Base-by-base conservation (phyloP, 345 rosid genomes). In the Pistacia vera region DNA sequence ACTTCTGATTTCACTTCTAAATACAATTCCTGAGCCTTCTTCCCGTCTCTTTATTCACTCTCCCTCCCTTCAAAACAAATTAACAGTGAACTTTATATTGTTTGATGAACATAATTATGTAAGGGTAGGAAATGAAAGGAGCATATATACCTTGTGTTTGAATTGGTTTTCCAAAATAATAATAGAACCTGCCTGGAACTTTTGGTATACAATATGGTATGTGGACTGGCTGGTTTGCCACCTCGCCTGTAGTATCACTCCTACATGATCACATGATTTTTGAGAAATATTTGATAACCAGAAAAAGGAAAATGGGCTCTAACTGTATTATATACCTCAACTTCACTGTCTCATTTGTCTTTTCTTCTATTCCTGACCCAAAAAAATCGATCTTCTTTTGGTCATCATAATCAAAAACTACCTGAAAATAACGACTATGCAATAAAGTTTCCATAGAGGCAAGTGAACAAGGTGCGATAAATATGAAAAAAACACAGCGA, bases 351-450 rank as follows among this genome's bases (percentile, higher is more conserved):
- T 56, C 74, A 1, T 30, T 63, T 30, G 74, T 75, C 3, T 5
- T 17, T 56, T 79, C 69, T 75, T 77, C 68, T 46, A 84, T 71
- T 12, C 30, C 38, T 44, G 80, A 76, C 73, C 78, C 82, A 4
- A 85, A 18, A n/a, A 55, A 16, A 36, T 89, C 90, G 14, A 85
- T 87, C 70, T 71, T 80, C 87, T 87, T 87, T 36, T 70, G 80
- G 33, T 89, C 92, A 51, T 87, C 16, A 69, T 81, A 87, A 67
- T 89, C 89, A 5, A 89, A 74, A 62, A 89, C 92, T 2, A 91
- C 91, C 77, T 88, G 86, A 2, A 30, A 58, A 58, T 46, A 68
- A 33, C 20, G 2, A 30, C 18, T 57, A 14, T 38, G 58, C 22
- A 63, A 35, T 33, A 33, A 55, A 38, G 22, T 38, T 38, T 38